These are phyloP conservation scores for Hypomontagnella monticulosa DNA, from an alignment of 495 filamentous ascomycete species.

Conservation along the genomic window DNA sequence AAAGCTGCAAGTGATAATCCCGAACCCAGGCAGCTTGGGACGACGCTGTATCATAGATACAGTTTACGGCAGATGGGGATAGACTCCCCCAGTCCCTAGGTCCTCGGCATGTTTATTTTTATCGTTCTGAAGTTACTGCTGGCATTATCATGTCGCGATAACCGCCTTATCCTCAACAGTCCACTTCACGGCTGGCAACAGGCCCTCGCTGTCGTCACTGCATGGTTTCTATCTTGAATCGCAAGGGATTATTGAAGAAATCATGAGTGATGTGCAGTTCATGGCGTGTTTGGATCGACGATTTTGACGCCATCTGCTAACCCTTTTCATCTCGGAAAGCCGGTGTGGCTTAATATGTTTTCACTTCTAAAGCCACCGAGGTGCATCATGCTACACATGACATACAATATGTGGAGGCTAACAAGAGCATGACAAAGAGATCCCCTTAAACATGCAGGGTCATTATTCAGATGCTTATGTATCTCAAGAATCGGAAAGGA, in stretches of 20 bases:
- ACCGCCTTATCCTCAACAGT: conserved; percentile 8
- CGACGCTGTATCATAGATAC: conserved; percentile 15
- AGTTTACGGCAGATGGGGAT: conserved; percentile 34
- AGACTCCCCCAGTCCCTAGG: conserved; percentile 15
- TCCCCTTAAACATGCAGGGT: conserved; percentile 22
- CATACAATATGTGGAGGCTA: conserved; percentile 10
- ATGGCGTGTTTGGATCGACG: conserved; percentile 2
- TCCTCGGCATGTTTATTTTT: conserved; percentile 30
- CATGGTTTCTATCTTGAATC: conserved; percentile 6
- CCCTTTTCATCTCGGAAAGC: conserved; percentile 18
- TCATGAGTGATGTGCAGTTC: conserved; percentile 17
- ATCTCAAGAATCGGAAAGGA: conserved; percentile 30
- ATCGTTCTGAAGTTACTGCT: conserved; percentile 25
- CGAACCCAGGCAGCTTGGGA: conserved; percentile 36
- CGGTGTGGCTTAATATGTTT: conserved; percentile 26
- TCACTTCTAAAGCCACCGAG: conserved; percentile 7
- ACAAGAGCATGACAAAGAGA: conserved; percentile 8
- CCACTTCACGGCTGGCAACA: conserved; percentile 13
- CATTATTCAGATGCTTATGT: conserved; percentile 3
- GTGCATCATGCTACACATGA: conserved; percentile 26
- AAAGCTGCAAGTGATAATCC: conserved; percentile 42
- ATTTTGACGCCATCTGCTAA: conserved; percentile 13
- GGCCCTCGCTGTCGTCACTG: conserved; percentile 5
- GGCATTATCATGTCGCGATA: conserved; percentile 16
- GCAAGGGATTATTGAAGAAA: conserved; percentile 12